These are phyloP conservation scores for Candida jianshihensis DNA, from an alignment of 805 yeast genomes.

Conservation along the genomic window DNA sequence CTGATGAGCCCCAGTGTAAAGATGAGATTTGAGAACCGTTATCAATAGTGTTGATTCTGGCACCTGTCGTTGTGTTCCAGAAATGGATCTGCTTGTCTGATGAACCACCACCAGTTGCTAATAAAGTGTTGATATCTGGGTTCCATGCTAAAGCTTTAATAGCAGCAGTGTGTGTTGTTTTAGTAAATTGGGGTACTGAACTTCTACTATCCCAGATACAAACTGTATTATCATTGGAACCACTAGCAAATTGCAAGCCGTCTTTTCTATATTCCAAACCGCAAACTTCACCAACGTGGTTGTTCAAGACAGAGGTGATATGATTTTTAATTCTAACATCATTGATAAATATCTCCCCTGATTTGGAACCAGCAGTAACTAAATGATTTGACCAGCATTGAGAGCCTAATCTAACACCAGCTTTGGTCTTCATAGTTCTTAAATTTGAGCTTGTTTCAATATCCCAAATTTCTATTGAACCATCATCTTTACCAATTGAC, in stretches of 20 bases:
- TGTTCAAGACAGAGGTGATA: slow-evolving; percentile 48
- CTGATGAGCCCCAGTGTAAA: slow-evolving; percentile 79
- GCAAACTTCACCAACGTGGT: slow-evolving; percentile 86
- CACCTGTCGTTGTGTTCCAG: slow-evolving; percentile 93
- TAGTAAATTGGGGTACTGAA: slow-evolving; percentile 60
- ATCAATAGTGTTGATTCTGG: slow-evolving; percentile 76
- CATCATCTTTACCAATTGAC: slow-evolving; percentile 78
- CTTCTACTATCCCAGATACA: slow-evolving; percentile 88
- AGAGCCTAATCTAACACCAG: slow-evolving; percentile 72
- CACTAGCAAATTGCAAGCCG: slow-evolving; percentile 81
- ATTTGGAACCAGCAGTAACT: slow-evolving; percentile 79
- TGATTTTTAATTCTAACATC: slow-evolving; percentile 86
- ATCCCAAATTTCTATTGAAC: slow-evolving; percentile 90
- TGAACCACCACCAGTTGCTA: slow-evolving; percentile 98
- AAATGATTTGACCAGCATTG: slow-evolving; percentile 81
- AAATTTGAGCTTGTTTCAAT: slow-evolving; percentile 66
- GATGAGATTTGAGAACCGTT: slow-evolving; percentile 95
- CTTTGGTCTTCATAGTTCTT: slow-evolving; percentile 66
- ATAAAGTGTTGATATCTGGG: slow-evolving; percentile 71
- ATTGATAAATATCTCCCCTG: slow-evolving; percentile 78
- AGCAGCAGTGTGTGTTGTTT: slow-evolving; percentile 84
- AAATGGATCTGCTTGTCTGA: slow-evolving; percentile 83
- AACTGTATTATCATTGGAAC: slow-evolving; percentile 92
- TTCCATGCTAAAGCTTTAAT: slow-evolving; percentile 95
- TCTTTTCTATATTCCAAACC: slow-evolving; percentile 83